phyloP scores from a whole-genome alignment of 2,329 filamentous ascomycete species.

The Fusarium scirpi region DNA sequence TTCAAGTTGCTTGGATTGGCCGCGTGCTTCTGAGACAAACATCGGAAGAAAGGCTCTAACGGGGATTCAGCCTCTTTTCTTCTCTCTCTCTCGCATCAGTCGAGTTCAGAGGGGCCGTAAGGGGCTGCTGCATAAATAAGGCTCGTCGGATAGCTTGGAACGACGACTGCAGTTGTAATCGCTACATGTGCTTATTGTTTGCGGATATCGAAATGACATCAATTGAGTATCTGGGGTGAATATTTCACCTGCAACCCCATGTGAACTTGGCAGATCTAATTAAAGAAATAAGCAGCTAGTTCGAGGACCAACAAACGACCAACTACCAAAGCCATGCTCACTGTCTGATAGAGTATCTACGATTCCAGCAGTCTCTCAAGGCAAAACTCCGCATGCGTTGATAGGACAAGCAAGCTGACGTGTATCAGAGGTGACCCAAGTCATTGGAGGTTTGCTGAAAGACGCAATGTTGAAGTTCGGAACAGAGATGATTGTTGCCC shows the following conservation, averaged over 20 bases:
- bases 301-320: conserved; percentile 2
- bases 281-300: conserved; percentile 20
- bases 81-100: conserved; percentile 2
- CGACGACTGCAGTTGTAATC: conserved; percentile 5
- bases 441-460: conserved; percentile 16
- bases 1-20: conserved; percentile 26
- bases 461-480: neutral
- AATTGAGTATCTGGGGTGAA: conserved; percentile 1
- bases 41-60: conserved; percentile 25
- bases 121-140: neutral
- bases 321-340: neutral
- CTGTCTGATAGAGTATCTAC: conserved; percentile 3
- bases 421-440: conserved; percentile 28
- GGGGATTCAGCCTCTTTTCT: conserved; percentile 4
- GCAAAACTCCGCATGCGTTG: conserved; percentile 1
- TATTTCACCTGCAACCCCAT: conserved; percentile 2
- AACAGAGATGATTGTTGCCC: neutral
- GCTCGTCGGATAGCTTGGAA: neutral
- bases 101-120: neutral
- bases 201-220: neutral
- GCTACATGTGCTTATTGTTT: conserved; percentile 4
- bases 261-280: conserved; percentile 12
- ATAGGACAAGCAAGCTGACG: conserved; percentile 31
- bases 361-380: conserved; percentile 4
- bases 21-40: conserved; percentile 40